Evolutionary conservation across 1,139 yeast species (phyloP).

Genomic region (Lodderomyces jiufengensis): DNA sequence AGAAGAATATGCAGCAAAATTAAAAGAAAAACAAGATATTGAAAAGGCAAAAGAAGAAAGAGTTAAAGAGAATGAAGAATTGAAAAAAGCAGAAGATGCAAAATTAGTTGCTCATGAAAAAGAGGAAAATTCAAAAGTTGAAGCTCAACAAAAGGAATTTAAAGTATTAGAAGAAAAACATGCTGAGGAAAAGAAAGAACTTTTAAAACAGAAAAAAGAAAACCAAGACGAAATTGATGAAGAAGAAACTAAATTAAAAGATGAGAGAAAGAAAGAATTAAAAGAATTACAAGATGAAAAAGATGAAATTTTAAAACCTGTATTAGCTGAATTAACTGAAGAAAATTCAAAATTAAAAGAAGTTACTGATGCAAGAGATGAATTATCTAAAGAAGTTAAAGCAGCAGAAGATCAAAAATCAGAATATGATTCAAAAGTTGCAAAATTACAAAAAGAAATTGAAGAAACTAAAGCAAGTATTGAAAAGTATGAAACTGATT

Average conservation of each 20-base stretch:
- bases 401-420: constrained; percentile 29
- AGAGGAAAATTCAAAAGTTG: constrained; percentile 37
- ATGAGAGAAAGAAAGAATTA: constrained; percentile 41
- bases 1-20: constrained; percentile 48
- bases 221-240: constrained; percentile 40
- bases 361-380: constrained; percentile 37
- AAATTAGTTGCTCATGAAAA: constrained; percentile 31
- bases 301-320: constrained; percentile 40
- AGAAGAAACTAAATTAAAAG: constrained; percentile 41
- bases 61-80: constrained; percentile 35
- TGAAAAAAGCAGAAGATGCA: constrained; percentile 38
- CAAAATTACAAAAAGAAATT: constrained; percentile 35
- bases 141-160: constrained; percentile 33
- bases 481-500: constrained; percentile 30
- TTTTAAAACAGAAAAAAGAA: constrained; percentile 36
- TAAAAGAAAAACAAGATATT: constrained; percentile 37
- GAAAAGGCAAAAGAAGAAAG: constrained; percentile 40
- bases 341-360: constrained; percentile 39
- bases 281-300: constrained; percentile 44
- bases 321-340: constrained; percentile 37
- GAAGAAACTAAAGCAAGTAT: constrained; percentile 38
- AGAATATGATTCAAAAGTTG: constrained; percentile 33
- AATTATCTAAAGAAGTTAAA: constrained; percentile 33
- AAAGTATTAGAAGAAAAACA: constrained; percentile 30
- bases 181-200: constrained; percentile 36